phyloP scores from a whole-genome alignment of 1,284 basidiomycete genomes.

The Leccinum pseudoinsigne region DNA sequence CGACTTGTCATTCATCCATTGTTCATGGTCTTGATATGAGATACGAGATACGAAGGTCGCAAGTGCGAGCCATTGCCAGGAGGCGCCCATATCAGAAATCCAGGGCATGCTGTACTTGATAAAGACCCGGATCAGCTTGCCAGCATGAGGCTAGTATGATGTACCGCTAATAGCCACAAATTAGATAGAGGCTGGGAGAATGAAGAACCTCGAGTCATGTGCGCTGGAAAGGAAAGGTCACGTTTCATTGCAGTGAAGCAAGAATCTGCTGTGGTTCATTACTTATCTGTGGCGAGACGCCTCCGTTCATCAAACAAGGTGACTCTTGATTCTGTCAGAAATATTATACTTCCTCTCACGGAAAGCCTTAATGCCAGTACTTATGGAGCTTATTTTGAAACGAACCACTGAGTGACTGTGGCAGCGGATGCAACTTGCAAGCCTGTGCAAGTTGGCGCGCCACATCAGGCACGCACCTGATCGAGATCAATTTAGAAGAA shows the following conservation, averaged over 20 bases:
- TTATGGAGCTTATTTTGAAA: conserved; percentile 16
- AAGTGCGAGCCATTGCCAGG: background rate
- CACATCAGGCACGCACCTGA: conserved; percentile 19
- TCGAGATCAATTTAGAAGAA: conserved; percentile 1
- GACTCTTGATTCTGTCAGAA: conserved; percentile 11
- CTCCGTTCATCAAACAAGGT: conserved; percentile 11
- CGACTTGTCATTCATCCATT: conserved; percentile 2
- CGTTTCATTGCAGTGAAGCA: conserved; percentile 1
- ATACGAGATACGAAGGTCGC: conserved; percentile 1
- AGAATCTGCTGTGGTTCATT: no score
- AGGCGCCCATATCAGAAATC: conserved; percentile 10
- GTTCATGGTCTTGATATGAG: background rate
- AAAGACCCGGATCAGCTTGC: conserved; percentile 3
- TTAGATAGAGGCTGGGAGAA: conserved; percentile 5
- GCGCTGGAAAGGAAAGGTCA: conserved; percentile 8
- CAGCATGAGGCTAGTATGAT: background rate
- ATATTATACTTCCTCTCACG: background rate
- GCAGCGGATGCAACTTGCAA: background rate
- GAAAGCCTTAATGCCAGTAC: background rate
- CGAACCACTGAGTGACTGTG: conserved; percentile 7
- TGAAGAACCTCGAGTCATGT: conserved; percentile 8
- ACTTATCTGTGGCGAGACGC: conserved; percentile 23
- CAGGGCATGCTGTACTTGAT: conserved; percentile 24
- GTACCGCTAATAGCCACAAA: conserved; percentile 3
- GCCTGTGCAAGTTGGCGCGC: conserved; percentile 1